A percentile compares a stretch with the other conserved stretches of the same genome.
phyloP scores from a whole-genome alignment of 441 rosid genomes.

The Populus hybrid region DNA sequence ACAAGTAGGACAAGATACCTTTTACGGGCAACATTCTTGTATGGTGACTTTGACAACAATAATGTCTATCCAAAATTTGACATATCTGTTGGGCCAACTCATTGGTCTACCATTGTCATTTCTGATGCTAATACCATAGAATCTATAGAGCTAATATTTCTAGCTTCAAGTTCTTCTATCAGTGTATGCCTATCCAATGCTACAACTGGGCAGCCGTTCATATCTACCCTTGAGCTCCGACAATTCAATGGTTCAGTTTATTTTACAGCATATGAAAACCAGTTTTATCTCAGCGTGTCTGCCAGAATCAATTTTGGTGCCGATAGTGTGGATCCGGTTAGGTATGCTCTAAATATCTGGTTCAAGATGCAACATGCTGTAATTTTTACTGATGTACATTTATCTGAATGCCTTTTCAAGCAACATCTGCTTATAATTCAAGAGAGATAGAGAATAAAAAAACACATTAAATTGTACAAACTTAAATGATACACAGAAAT shows the following conservation, averaged over 20 bases:
- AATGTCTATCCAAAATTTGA: slow-evolving; percentile 94
- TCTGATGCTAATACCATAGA: slow-evolving; percentile 71
- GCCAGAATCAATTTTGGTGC: slow-evolving; percentile 98
- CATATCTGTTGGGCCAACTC: slow-evolving; percentile 84
- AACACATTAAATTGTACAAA: background rate
- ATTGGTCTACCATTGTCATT: slow-evolving; percentile 85
- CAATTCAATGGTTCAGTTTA: slow-evolving; percentile 88
- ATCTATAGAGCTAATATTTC: slow-evolving; percentile 71
- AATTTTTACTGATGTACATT: background rate
- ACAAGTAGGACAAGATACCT: slow-evolving; percentile 75
- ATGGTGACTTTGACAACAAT: slow-evolving; percentile 79
- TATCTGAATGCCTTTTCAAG: slow-evolving; percentile 15
- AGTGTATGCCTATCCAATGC: slow-evolving; percentile 95
- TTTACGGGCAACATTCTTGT: slow-evolving; percentile 86
- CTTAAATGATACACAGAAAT: background rate
- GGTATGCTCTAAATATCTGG: slow-evolving; percentile 42
- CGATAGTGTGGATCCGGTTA: slow-evolving; percentile 67
- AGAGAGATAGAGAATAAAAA: background rate
- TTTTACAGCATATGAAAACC: slow-evolving; percentile 53
- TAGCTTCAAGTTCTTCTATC: slow-evolving; percentile 59
- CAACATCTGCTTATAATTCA: background rate
- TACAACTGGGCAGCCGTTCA: slow-evolving; percentile 92
- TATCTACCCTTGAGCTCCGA: slow-evolving; percentile 95
- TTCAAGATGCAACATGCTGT: slow-evolving; percentile 18
- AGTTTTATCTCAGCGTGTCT: slow-evolving; percentile 65